These are phyloP conservation scores for Ambrosia trifida DNA, from an alignment of 129 eudicot genomes.

Conservation along the genomic window DNA sequence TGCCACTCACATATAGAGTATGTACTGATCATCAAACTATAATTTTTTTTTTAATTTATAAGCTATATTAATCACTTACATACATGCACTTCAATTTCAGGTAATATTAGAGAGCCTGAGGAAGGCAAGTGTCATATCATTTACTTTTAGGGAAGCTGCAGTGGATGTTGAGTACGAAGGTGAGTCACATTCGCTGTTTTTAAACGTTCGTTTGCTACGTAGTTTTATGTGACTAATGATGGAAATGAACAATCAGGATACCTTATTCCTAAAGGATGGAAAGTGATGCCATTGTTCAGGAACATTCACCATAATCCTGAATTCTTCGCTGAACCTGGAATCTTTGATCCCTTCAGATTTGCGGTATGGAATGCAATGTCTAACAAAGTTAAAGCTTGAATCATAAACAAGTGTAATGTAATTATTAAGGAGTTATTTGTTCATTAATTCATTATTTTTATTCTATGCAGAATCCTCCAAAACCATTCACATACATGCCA, in stretches of 20 bases:
- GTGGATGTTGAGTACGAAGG: conserved; percentile 79
- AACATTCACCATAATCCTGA: conserved; percentile 83
- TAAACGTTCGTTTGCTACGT: background rate
- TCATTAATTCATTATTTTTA: background rate
- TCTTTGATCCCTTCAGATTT: conserved; percentile 66
- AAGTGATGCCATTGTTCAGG: conserved; percentile 84
- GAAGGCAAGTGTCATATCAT: conserved; percentile 85
- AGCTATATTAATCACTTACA: conserved; percentile 7
- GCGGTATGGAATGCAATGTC: conserved; percentile 50
- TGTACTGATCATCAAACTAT: conserved; percentile 12
- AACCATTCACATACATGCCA: conserved; percentile 81
- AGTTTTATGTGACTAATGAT: conserved; percentile 13
- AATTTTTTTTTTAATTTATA: background rate
- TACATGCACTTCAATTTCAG: conserved; percentile 36
- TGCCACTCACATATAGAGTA: conserved; percentile 72
- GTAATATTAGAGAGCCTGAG: conserved; percentile 82
- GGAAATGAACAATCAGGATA: conserved; percentile 49
- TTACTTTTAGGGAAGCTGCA: conserved; percentile 79
- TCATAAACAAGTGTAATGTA: background rate
- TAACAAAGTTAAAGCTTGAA: background rate
- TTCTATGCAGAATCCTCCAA: conserved; percentile 62
- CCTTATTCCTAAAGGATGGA: conserved; percentile 90
- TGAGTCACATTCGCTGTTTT: conserved; percentile 22
- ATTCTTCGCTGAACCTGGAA: conserved; percentile 59
- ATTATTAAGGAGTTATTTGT: background rate